phyloP scores from a whole-genome alignment of 2,329 filamentous ascomycete species.

The Talaromyces funiculosus region DNA sequence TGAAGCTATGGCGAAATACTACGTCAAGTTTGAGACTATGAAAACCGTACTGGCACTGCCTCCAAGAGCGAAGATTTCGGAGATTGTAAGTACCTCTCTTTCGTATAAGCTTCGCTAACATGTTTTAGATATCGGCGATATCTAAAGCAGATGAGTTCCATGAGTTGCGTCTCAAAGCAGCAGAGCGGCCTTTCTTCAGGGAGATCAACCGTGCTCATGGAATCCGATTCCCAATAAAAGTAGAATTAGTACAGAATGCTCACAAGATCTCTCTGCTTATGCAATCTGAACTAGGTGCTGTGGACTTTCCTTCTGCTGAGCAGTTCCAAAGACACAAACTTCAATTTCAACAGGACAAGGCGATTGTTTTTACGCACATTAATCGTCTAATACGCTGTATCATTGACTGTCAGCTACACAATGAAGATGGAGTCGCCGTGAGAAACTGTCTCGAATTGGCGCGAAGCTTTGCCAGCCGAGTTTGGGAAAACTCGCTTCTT shows the following conservation, averaged over 20 bases:
- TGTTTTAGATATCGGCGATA: constrained; percentile 57
- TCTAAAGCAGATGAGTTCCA: constrained; percentile 67
- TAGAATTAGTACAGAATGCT: constrained; percentile 57
- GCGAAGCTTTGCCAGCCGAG: constrained; percentile 66
- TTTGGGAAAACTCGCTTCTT: constrained; percentile 75
- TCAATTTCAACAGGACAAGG: constrained; percentile 57
- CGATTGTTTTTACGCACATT: constrained; percentile 60
- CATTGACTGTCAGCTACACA: constrained; percentile 62
- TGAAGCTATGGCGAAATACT: constrained; percentile 76
- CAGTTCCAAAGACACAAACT: constrained; percentile 50
- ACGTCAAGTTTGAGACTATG: constrained; percentile 76
- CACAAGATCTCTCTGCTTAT: constrained; percentile 75
- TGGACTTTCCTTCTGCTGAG: constrained; percentile 58
- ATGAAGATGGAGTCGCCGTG: constrained; percentile 61
- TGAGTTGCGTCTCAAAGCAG: constrained; percentile 63
- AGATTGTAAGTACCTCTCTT: constrained; percentile 55
- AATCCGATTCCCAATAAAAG: constrained; percentile 66
- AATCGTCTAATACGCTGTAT: constrained; percentile 69
- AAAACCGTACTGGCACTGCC: constrained; percentile 60
- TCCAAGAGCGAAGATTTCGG: constrained; percentile 55
- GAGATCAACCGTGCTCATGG: constrained; percentile 63
- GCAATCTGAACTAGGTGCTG: constrained; percentile 65
- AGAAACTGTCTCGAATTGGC: constrained; percentile 69
- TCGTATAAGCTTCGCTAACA: constrained; percentile 13
- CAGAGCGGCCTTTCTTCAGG: constrained; percentile 65